Evolutionary conservation across 768 basidiomycete genomes (phyloP).

Genomic region (Mycena belliarum): DNA sequence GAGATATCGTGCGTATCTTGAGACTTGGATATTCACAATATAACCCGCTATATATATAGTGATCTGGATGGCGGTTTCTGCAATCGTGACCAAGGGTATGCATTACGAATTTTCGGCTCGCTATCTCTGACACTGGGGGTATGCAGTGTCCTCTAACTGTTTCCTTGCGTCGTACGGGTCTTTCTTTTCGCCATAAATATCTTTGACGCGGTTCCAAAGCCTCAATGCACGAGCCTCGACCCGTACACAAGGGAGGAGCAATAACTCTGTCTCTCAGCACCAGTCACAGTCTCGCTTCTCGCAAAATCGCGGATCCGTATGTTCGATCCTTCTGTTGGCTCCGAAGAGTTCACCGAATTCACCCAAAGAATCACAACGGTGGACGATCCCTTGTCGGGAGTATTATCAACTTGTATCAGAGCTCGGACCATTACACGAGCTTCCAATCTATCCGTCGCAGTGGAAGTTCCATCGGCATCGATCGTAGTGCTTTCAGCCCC

Average conservation of each 20-base stretch:
- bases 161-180: slow-evolving; percentile 21
- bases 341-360: background rate
- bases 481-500: slow-evolving; percentile 22
- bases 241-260: background rate
- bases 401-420: slow-evolving; percentile 21
- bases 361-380: background rate
- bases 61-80: slow-evolving; percentile 21
- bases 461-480: slow-evolving; percentile 7
- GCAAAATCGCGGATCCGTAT: slow-evolving; percentile 1
- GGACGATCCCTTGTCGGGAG: slow-evolving; percentile 10
- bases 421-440: background rate
- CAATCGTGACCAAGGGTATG: slow-evolving; percentile 21
- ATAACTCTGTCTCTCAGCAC: background rate
- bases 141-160: slow-evolving; percentile 21
- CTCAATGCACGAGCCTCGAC: slow-evolving; percentile 20
- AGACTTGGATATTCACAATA: background rate
- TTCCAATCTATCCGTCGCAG: background rate
- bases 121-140: too few species aligned
- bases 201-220: background rate
- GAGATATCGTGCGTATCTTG: slow-evolving; percentile 13
- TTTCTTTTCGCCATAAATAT: background rate
- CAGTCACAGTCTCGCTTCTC: slow-evolving; percentile 3
- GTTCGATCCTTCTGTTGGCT: background rate
- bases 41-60: background rate
- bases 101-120: too few species aligned